These are phyloP conservation scores for Phaseolus coccineus DNA, from an alignment of 331 rosid species.

Conservation along the genomic window DNA sequence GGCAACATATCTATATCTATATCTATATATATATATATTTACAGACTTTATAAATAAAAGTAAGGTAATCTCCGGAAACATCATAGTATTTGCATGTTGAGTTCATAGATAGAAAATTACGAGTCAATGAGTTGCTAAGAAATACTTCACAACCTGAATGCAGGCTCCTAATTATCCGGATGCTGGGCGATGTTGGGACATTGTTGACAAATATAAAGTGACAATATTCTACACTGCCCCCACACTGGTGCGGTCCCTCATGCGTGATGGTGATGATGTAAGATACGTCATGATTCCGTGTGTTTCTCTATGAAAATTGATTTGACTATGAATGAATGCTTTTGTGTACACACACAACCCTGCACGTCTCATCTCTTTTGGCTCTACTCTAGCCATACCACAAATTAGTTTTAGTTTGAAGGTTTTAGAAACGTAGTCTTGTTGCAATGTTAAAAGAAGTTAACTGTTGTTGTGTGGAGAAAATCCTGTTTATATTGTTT, in stretches of 20 bases:
- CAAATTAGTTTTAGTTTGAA: conserved; percentile 2
- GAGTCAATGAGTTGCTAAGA: conserved; percentile 28
- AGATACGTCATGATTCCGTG: conserved; percentile 40
- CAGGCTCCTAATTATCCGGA: conserved; percentile 98
- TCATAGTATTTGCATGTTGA: conserved; percentile 3
- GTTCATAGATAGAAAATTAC: conserved; percentile 29
- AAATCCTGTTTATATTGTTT: background rate
- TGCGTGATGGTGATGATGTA: conserved; percentile 89
- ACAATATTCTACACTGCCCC: conserved; percentile 96
- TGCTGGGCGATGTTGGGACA: conserved; percentile 95
- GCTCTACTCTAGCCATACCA: background rate
- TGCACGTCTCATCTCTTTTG: conserved; percentile 2
- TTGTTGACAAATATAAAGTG: conserved; percentile 95
- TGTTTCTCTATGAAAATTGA: conserved; percentile 26
- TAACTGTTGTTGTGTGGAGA: background rate
- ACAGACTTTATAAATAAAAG: conserved; percentile 9
- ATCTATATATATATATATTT: background rate
- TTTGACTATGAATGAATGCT: conserved; percentile 28
- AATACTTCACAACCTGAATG: conserved; percentile 39
- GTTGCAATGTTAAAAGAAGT: conserved; percentile 7
- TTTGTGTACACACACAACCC: background rate
- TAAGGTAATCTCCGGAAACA: conserved; percentile 6
- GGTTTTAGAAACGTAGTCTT: background rate
- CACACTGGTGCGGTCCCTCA: conserved; percentile 97
- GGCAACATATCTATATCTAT: background rate